Evolutionary conservation across 495 filamentous ascomycete species (phyloP), one percentile per base, ranked within the genome.

Genomic region (Daldinia concentrica): DNA sequence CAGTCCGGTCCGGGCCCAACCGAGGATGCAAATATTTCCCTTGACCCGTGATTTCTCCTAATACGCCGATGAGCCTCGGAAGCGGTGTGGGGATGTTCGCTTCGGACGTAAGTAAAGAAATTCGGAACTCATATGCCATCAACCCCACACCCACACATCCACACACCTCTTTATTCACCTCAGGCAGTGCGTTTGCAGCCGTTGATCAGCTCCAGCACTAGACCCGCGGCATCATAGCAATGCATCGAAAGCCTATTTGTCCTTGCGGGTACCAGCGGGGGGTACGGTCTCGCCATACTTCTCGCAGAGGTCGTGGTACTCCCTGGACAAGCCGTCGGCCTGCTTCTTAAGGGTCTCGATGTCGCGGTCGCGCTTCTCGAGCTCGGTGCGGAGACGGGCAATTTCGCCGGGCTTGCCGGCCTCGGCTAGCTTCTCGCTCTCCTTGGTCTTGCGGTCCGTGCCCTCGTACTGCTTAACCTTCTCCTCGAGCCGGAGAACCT

Each of bases 401-500:
- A 89, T 84, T 79, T 89, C 82, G 64, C 83, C 84, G 67, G 85
- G 83, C 60, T 92, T 84, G 30, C 83, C 83, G 54, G 89, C 92
- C 73, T 92, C 89, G 79, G 97, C 94, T 63, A 92, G 90, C 74
- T 90, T 85, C 71, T 88, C 86, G 68, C 89, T 89, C 77, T 91
- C 84, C 86, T 95, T 95, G 74, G 90, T 90, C 70, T 87, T 85
- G 63, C 89, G 88, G 72, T 87, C 87, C 72, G 90, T 88, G 79
- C 95, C 90, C 80, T 95, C 92, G 78, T 94, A 89, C 64, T 88
- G 83, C 89, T 94, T 97, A 73, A 97, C 85, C 81, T 91, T 92
- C 82, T 95, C 92, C 83, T 99, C 95, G 27, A 99, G 92, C 67
- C 92, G 92, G 65, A 99, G 89, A 9, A 92, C 88, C 70, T 99